Evolutionary conservation across 225 moss, liverwort and hornwort genomes (phyloP), one percentile per base, ranked within the genome.

Genomic region (Pseudisothecium myosuroides): DNA sequence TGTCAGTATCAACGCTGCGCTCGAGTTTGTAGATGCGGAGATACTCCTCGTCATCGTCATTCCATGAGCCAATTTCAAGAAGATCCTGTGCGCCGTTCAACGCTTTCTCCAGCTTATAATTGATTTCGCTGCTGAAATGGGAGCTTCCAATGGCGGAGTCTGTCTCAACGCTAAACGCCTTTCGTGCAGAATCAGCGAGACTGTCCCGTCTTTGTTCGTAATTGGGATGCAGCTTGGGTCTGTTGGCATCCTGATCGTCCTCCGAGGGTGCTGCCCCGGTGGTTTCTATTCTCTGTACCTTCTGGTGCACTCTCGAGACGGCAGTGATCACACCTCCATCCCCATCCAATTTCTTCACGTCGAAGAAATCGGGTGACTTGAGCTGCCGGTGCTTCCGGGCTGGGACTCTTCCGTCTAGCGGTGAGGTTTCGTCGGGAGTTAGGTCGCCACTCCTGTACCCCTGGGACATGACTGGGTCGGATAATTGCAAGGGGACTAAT

Each of bases 281-380:
- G 9, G 73, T 55, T 37, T 89, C 87, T 37, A 49, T 27, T 86
- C 86, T 78, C 83, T 74, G 90, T 15, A 34, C 89, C 72, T 76
- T 88, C 26, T 87, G 76, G 31, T 89, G 86, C 77, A 90, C 83
- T 84, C 92, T 90, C 58, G 94, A 90, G 61, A 93, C 92, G 8
- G 94, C 93, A 62, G 94, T 93, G 81, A 94, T 93, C 84, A 94
- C 84, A 55, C 94, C 94, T 55, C 91, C 91, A 73, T 88, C 93
- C 34, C 93, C 94, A 61, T 88, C 89, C 90, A 91, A 76, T 49
- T 91, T 90, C 80, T 90, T 92, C 56, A 94, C 93, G 62, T 93
- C 94, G 31, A 94, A 94, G 81, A 93, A 94, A 85, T 94, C 93
- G 27, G 94, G 94, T 9, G 91, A 88, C 90, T 94, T 94, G 45